A percentile compares a stretch with the other conserved stretches of the same genome.
These are phyloP conservation scores for Ascochyta viciae-villosae DNA, from an alignment of 2,329 filamentous ascomycete genomes.

Conservation along the genomic window DNA sequence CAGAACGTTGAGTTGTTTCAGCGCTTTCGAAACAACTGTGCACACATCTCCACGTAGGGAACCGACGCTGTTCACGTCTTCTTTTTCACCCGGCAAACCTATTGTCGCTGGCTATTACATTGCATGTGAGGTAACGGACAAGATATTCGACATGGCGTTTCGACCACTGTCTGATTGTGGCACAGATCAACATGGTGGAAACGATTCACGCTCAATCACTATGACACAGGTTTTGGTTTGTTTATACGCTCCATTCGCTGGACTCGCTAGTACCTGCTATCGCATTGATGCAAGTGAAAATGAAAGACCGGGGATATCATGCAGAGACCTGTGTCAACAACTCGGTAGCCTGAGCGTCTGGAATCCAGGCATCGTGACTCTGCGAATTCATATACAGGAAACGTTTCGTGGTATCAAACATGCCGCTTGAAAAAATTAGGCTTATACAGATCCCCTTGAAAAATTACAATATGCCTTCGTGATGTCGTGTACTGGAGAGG, in stretches of 20 bases:
- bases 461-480: constrained; percentile 19
- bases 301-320: constrained; percentile 25
- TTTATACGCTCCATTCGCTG: constrained; percentile 5
- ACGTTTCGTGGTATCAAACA: constrained; percentile 31
- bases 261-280: constrained; percentile 4
- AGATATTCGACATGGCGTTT: neutral
- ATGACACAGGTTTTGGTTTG: neutral
- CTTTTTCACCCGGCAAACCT: neutral
- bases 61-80: neutral
- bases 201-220: neutral
- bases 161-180: neutral
- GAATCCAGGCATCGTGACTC: constrained; percentile 28
- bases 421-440: constrained; percentile 6
- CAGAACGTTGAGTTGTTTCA: neutral
- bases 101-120: constrained; percentile 1
- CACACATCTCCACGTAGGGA: constrained; percentile 7
- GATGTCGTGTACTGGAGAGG: constrained; percentile 3
- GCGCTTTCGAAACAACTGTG: neutral
- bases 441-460: constrained; percentile 17
- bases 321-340: constrained; percentile 28
- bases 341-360: constrained; percentile 19
- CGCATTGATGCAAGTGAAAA: constrained; percentile 20
- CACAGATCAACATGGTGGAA: neutral
- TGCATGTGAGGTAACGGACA: constrained; percentile 1
- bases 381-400: constrained; percentile 33